Percentiles rank a stretch among this genome's conserved stretches.
Evolutionary conservation across 1,139 yeast genomes (phyloP).

Genomic region (Nematodospora anomalae): DNA sequence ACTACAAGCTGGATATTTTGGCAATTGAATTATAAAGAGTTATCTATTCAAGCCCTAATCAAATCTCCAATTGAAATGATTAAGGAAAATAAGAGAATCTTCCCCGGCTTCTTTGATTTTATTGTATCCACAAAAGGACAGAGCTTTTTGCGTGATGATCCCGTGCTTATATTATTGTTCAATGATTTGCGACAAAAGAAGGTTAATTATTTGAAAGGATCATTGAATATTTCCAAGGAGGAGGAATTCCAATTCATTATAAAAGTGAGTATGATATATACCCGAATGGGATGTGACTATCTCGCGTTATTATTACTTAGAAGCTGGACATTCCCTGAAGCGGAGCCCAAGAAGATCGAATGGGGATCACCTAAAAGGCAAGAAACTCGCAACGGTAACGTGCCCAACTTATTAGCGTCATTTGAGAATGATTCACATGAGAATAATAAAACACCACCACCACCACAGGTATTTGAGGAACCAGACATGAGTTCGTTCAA

Average conservation of each 20-base stretch:
- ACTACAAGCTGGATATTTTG: slow-evolving; percentile 78
- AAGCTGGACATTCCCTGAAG: slow-evolving; percentile 63
- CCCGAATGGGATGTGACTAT: slow-evolving; percentile 90
- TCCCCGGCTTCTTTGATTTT: slow-evolving; percentile 23
- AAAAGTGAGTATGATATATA: slow-evolving; percentile 65
- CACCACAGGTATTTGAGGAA: slow-evolving; percentile 58
- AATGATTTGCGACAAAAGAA: slow-evolving; percentile 55
- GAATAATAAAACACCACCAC: slow-evolving; percentile 39
- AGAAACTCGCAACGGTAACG: background rate
- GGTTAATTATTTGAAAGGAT: slow-evolving; percentile 48
- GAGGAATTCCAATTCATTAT: slow-evolving; percentile 63
- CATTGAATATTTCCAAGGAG: slow-evolving; percentile 42
- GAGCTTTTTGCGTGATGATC: slow-evolving; percentile 73
- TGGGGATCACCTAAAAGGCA: background rate
- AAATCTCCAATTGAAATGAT: slow-evolving; percentile 52
- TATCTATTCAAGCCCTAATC: slow-evolving; percentile 66
- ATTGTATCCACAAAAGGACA: slow-evolving; percentile 27
- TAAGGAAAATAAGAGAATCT: slow-evolving; percentile 20
- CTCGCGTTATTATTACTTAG: slow-evolving; percentile 61
- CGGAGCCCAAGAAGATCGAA: background rate
- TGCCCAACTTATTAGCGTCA: slow-evolving; percentile 6
- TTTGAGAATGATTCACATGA: background rate
- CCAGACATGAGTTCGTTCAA: slow-evolving; percentile 81
- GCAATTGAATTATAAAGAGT: slow-evolving; percentile 54
- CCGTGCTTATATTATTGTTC: slow-evolving; percentile 71